phyloP scores from a whole-genome alignment of 768 basidiomycete species.

The Podaxis mareebaensis region DNA sequence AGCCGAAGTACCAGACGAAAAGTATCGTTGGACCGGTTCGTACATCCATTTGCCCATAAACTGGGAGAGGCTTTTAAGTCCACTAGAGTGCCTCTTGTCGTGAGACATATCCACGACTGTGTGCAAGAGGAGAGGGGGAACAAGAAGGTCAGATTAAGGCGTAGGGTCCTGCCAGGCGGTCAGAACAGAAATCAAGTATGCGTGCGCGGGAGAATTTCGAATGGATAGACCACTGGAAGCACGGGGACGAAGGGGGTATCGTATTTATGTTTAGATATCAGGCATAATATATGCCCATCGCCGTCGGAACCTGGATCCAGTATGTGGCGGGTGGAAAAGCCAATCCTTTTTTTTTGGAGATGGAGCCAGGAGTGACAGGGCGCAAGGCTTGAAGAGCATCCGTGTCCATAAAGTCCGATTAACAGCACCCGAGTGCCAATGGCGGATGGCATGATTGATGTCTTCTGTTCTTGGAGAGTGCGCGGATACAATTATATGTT shows the following conservation, averaged over 20 bases:
- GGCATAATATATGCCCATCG: not conserved
- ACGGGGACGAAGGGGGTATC: not conserved
- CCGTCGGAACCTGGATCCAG: not conserved
- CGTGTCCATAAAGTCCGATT: not conserved
- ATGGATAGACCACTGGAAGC: not conserved
- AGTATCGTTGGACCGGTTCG: conserved; percentile 3
- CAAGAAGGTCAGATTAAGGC: not conserved
- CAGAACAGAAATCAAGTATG: not conserved
- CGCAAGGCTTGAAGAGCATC: conserved; percentile 9
- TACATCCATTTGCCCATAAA: conserved; percentile 9
- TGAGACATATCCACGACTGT: conserved; percentile 1
- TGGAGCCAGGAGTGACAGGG: not conserved
- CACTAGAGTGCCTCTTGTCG: not conserved
- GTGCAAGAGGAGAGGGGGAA: not conserved
- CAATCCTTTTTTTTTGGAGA: not conserved
- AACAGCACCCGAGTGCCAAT: conserved; percentile 13
- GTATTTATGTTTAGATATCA: not conserved
- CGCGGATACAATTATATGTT: conserved; percentile 8
- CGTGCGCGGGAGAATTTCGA: not conserved
- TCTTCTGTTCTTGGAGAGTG: not conserved
- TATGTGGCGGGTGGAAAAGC: not conserved
- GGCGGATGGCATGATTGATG: not conserved
- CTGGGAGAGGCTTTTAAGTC: conserved; percentile 10
- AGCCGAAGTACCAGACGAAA: not conserved
- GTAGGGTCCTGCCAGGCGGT: not conserved